Conservation (phyloP, 1,284 basidiomycete species). For the Ganoderma meredithae region DNA sequence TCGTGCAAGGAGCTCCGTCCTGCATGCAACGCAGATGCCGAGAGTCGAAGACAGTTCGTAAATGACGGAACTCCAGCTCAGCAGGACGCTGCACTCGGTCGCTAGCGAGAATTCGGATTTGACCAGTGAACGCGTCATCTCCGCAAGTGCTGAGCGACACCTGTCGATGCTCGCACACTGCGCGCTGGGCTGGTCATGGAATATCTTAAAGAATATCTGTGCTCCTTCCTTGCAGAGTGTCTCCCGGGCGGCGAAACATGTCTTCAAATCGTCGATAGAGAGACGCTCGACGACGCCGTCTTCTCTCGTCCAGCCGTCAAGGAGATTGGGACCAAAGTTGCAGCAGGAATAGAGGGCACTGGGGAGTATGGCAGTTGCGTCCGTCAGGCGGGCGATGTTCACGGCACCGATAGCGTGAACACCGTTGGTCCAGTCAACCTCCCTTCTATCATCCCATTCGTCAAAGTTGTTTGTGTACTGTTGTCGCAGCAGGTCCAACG, state of each 20-base stretch:
- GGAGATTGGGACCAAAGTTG: not conserved
- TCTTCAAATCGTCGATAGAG: slow-evolving; percentile 3
- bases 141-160: not conserved
- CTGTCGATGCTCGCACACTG: not conserved
- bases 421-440: not conserved
- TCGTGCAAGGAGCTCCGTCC: not conserved
- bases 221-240: slow-evolving; percentile 11
- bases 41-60: fast-evolving
- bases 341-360: slow-evolving; percentile 7
- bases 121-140: not conserved
- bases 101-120: not conserved
- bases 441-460: not conserved
- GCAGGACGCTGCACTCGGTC: not conserved
- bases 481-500: not conserved
- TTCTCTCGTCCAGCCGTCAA: slow-evolving; percentile 7
- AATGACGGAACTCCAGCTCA: not conserved
- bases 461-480: not conserved
- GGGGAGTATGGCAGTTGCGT: slow-evolving; percentile 11
- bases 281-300: slow-evolving; percentile 9
- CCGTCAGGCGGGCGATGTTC: slow-evolving; percentile 19
- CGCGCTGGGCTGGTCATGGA: not conserved
- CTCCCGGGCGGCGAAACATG: slow-evolving; percentile 5
- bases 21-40: not conserved
- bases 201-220: slow-evolving; percentile 4
- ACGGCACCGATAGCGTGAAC: slow-evolving; percentile 12